These are phyloP conservation scores for Yamadazyma jaroonii DNA, from an alignment of 1,139 yeast genomes.

Conservation along the genomic window DNA sequence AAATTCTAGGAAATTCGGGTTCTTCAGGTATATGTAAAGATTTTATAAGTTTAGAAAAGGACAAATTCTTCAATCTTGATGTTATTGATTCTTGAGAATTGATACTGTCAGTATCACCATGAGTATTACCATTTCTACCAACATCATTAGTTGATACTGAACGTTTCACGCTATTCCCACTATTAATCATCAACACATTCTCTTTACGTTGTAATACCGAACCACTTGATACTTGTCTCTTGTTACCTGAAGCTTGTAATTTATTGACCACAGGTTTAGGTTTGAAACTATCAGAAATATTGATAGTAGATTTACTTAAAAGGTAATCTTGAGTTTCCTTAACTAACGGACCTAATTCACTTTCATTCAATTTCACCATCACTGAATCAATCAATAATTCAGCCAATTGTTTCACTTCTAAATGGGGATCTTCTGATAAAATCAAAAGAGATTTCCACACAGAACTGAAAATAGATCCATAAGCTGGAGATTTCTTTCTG, in stretches of 20 bases:
- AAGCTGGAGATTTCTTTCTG: slow-evolving; percentile 65
- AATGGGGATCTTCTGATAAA: slow-evolving; percentile 84
- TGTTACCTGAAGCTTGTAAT: slow-evolving; percentile 14
- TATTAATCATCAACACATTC: slow-evolving; percentile 28
- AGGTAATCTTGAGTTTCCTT: slow-evolving; percentile 64
- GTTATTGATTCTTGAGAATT: slow-evolving; percentile 36
- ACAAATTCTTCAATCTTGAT: slow-evolving; percentile 36
- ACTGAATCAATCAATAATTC: slow-evolving; percentile 75
- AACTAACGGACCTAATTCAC: slow-evolving; percentile 65
- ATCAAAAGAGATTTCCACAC: slow-evolving; percentile 84
- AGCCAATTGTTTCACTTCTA: slow-evolving; percentile 75
- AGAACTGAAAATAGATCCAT: slow-evolving; percentile 83
- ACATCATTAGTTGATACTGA: slow-evolving; percentile 31
- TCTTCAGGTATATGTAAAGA: slow-evolving; percentile 44
- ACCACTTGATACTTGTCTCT: slow-evolving; percentile 35
- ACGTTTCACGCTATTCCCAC: slow-evolving; percentile 30
- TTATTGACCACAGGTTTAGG: slow-evolving; percentile 34
- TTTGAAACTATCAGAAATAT: slow-evolving; percentile 40
- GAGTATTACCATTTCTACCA: slow-evolving; percentile 2
- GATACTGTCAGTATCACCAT: slow-evolving; percentile 14
- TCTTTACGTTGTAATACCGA: slow-evolving; percentile 28
- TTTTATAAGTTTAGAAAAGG: slow-evolving; percentile 43
- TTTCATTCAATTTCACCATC: slow-evolving; percentile 60
- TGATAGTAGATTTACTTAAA: slow-evolving; percentile 48
- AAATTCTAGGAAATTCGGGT: slow-evolving; percentile 35